phyloP scores from a whole-genome alignment of 352 stramenopile genomes.

The Phytophthora nicotianae region DNA sequence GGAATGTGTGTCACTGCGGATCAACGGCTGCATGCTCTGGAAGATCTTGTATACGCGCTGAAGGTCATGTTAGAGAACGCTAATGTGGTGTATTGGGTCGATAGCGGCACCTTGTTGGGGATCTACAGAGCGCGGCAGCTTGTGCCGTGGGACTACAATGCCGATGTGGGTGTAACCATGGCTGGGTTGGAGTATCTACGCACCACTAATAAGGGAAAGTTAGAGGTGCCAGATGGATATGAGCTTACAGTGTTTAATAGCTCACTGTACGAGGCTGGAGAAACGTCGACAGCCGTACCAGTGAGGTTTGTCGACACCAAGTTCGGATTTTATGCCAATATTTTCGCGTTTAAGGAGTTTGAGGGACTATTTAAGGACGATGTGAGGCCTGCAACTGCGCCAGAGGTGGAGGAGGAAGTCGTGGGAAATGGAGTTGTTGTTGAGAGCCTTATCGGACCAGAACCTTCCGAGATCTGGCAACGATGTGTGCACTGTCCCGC shows the following conservation, averaged over 20 bases:
- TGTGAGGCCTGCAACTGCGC: slow-evolving; percentile 17
- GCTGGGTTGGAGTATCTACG: slow-evolving; percentile 26
- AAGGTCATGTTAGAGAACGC: slow-evolving; percentile 42
- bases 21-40: slow-evolving; percentile 40
- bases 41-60: slow-evolving; percentile 46
- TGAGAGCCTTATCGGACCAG: slow-evolving; percentile 41
- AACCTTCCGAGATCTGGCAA: slow-evolving; percentile 40
- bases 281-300: slow-evolving; percentile 32
- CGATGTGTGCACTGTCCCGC: slow-evolving; percentile 45
- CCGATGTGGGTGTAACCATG: slow-evolving; percentile 45
- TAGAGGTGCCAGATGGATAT: slow-evolving; percentile 43
- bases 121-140: slow-evolving; percentile 50
- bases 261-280: slow-evolving; percentile 34
- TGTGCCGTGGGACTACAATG: slow-evolving; percentile 60
- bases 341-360: slow-evolving; percentile 52
- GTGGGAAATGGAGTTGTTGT: slow-evolving; percentile 33
- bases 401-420: slow-evolving; percentile 17
- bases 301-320: slow-evolving; percentile 53
- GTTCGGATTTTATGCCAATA: slow-evolving; percentile 58
- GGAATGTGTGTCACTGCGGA: slow-evolving; percentile 41
- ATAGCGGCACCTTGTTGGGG: slow-evolving; percentile 60
- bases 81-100: slow-evolving; percentile 54
- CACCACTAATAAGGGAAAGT: slow-evolving; percentile 15
- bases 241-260: slow-evolving; percentile 54
- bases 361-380: slow-evolving; percentile 39